Percentiles rank a stretch among this genome's conserved stretches.
These are phyloP conservation scores for Penicillium pancosmium DNA, from an alignment of 495 filamentous ascomycete genomes.

Conservation along the genomic window DNA sequence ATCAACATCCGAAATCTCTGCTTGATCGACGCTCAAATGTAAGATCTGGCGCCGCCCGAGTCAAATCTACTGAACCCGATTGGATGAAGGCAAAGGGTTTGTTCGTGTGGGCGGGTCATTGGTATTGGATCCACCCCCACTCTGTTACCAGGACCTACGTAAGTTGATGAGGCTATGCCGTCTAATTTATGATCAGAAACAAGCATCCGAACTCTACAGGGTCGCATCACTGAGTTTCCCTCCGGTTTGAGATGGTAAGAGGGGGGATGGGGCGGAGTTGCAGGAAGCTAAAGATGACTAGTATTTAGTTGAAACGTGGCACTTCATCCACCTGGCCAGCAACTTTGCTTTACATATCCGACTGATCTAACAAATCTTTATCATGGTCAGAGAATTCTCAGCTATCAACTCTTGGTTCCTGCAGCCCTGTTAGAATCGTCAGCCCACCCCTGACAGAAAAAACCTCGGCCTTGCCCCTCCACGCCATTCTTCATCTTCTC, in stretches of 20 bases:
- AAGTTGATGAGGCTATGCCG: neutral
- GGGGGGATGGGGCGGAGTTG: neutral
- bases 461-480: neutral
- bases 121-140: neutral
- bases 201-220: neutral
- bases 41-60: too few species aligned
- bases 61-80: too few species aligned
- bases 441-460: neutral
- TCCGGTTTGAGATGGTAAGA: neutral
- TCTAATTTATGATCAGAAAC: neutral
- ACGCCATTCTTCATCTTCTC: neutral
- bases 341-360: too few species aligned
- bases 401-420: neutral
- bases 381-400: neutral
- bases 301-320: too few species aligned
- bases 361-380: neutral
- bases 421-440: neutral
- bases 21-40: too few species aligned
- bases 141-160: neutral
- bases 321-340: too few species aligned
- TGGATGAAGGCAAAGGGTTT: too few species aligned
- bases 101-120: neutral
- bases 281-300: neutral
- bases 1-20: too few species aligned
- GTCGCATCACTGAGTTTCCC: neutral